Percentiles rank a stretch among this genome's conserved stretches.
These are phyloP conservation scores for Psophocarpus tetragonolobus DNA, from an alignment of 306 rosid species.

Conservation along the genomic window DNA sequence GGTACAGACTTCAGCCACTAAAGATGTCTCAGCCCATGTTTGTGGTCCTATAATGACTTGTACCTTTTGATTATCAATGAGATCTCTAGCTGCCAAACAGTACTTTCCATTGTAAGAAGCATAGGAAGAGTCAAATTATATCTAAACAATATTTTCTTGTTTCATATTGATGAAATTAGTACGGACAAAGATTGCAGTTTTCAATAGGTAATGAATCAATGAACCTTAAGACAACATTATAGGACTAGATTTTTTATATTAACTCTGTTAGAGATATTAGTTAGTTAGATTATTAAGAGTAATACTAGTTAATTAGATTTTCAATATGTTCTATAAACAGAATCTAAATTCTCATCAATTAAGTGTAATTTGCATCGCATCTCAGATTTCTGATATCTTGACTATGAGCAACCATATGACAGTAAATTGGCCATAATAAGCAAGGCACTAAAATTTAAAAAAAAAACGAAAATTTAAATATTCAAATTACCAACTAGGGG, in stretches of 20 bases:
- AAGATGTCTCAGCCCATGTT: slow-evolving; percentile 50
- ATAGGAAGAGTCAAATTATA: not conserved
- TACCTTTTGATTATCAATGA: slow-evolving; percentile 36
- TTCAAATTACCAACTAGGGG: not conserved
- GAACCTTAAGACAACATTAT: not conserved
- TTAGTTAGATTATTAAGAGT: too few relatives aligned
- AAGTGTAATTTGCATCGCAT: too few relatives aligned
- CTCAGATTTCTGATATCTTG: too few relatives aligned
- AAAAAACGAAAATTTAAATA: not conserved
- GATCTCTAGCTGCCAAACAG: slow-evolving; percentile 45
- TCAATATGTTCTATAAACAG: too few relatives aligned
- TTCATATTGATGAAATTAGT: not conserved
- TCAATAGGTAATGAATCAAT: not conserved
- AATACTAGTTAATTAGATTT: too few relatives aligned
- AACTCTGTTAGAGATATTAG: too few relatives aligned
- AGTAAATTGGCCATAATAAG: not conserved
- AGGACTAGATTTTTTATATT: too few relatives aligned
- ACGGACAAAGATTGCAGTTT: not conserved
- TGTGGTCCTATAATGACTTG: slow-evolving; percentile 50
- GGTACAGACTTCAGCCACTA: slow-evolving; percentile 41
- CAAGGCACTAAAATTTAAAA: not conserved
- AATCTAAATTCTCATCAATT: too few relatives aligned
- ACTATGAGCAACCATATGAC: not conserved
- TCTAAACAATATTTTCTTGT: not conserved
- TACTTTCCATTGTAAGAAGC: not conserved